Evolutionary conservation across 1,284 basidiomycete genomes (phyloP).

Genomic region (Leucoagaricus sp.): DNA sequence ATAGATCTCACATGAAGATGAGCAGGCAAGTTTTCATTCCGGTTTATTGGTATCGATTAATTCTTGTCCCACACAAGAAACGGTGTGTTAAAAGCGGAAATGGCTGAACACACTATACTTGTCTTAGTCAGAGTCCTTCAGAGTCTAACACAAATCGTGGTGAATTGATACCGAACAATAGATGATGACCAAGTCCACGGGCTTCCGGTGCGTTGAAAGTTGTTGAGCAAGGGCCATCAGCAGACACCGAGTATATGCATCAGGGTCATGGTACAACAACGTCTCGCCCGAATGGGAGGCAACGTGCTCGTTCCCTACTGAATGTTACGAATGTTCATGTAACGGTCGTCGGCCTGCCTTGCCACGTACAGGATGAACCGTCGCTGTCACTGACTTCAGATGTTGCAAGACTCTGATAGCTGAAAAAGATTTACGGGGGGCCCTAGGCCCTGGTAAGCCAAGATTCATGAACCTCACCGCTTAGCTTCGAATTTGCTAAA

Average conservation of each 20-base stretch:
- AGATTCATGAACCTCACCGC: background rate
- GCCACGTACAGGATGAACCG: background rate
- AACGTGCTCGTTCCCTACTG: background rate
- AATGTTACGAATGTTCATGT: background rate
- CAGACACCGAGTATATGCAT: constrained; percentile 3
- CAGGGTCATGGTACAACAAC: background rate
- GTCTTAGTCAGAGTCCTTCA: too few species aligned
- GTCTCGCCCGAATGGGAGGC: background rate
- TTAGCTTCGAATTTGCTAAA: background rate
- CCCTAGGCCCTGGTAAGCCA: too few species aligned
- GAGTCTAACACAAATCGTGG: too few species aligned
- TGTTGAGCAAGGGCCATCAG: background rate
- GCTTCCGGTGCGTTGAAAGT: background rate
- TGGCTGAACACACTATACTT: too few species aligned
- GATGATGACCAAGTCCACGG: background rate
- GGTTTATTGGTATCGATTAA: too few species aligned
- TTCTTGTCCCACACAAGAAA: too few species aligned
- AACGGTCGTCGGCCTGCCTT: background rate
- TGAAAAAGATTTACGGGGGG: too few species aligned
- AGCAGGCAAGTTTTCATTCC: too few species aligned
- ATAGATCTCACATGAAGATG: too few species aligned
- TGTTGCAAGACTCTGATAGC: background rate
- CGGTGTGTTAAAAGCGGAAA: too few species aligned
- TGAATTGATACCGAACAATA: too few species aligned
- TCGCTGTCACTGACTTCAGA: background rate